phyloP scores from a whole-genome alignment of 805 yeast species.

The Novakomyces olei region DNA sequence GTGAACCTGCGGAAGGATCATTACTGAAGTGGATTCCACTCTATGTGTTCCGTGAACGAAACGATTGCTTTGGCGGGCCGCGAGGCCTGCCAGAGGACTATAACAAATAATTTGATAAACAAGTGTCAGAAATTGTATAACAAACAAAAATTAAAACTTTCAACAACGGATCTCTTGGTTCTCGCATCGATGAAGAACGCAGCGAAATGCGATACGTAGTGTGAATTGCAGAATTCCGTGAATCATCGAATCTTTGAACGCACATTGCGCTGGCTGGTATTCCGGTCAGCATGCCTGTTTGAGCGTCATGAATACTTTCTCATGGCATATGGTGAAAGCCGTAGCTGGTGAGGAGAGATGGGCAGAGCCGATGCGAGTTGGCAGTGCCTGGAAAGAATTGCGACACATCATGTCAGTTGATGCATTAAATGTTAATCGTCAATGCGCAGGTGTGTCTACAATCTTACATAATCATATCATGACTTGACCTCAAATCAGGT shows the following conservation, averaged over 20 bases:
- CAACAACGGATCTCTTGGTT: constrained; percentile 24
- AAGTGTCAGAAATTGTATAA: not conserved
- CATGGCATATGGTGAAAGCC: not conserved
- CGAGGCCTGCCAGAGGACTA: too few species aligned
- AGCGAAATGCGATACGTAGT: constrained; percentile 24
- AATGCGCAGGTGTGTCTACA: too few species aligned
- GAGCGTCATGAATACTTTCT: constrained; percentile 22
- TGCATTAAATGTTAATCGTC: too few species aligned
- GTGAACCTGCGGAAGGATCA: constrained; percentile 23
- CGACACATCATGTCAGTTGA: too few species aligned
- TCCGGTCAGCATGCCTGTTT: constrained; percentile 21
- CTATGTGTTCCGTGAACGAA: too few species aligned
- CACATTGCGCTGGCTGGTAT: constrained; percentile 25
- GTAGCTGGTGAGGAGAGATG: not conserved
- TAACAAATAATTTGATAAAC: too few species aligned
- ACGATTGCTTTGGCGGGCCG: too few species aligned
- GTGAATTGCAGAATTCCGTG: constrained; percentile 21
- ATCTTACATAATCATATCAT: constrained; percentile 9
- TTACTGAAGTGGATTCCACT: constrained; percentile 16
- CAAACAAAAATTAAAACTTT: constrained; percentile 16
- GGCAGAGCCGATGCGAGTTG: not conserved
- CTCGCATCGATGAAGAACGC: constrained; percentile 25
- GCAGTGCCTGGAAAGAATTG: not conserved
- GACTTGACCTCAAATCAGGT: constrained; percentile 19
- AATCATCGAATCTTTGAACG: constrained; percentile 26